Conservation (phyloP, 371 early-diverging fungal genomes). For the Apophysomyces ossiformis region DNA sequence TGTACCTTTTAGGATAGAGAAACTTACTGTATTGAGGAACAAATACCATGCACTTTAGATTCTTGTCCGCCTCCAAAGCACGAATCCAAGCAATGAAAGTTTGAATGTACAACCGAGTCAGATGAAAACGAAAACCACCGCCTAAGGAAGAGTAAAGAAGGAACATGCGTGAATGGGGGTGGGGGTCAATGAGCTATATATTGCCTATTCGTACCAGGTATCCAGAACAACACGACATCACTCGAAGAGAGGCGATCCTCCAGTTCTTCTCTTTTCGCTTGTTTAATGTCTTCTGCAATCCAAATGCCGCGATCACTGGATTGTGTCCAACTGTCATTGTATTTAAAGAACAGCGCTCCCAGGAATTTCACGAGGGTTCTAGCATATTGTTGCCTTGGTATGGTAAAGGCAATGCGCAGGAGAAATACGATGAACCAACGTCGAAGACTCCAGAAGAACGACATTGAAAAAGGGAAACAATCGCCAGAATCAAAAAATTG, state of each 20-base stretch:
- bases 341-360: constrained; percentile 14
- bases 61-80: constrained; percentile 43
- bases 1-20: too few species aligned
- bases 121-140: constrained; percentile 47
- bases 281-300: constrained; percentile 39
- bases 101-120: constrained; percentile 34
- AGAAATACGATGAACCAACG: constrained; percentile 22
- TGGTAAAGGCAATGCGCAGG: constrained; percentile 20
- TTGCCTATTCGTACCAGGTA: constrained; percentile 35
- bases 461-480: constrained; percentile 1
- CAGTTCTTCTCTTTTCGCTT: constrained; percentile 41
- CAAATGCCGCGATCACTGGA: constrained; percentile 25
- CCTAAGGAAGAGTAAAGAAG: constrained; percentile 21
- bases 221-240: constrained; percentile 44
- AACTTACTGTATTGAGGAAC: constrained; percentile 43
- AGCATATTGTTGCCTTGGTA: constrained; percentile 12
- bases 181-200: neutral
- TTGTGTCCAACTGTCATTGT: constrained; percentile 16
- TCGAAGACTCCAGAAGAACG: constrained; percentile 20
- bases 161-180: neutral
- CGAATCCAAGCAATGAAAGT: constrained; percentile 42
- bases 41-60: constrained; percentile 41
- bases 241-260: constrained; percentile 34
- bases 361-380: constrained; percentile 14
- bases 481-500: neutral